Evolutionary conservation across 2,329 filamentous ascomycete species (phyloP), one percentile per base, ranked within the genome.

Genomic region (Periconia macrospinosa): DNA sequence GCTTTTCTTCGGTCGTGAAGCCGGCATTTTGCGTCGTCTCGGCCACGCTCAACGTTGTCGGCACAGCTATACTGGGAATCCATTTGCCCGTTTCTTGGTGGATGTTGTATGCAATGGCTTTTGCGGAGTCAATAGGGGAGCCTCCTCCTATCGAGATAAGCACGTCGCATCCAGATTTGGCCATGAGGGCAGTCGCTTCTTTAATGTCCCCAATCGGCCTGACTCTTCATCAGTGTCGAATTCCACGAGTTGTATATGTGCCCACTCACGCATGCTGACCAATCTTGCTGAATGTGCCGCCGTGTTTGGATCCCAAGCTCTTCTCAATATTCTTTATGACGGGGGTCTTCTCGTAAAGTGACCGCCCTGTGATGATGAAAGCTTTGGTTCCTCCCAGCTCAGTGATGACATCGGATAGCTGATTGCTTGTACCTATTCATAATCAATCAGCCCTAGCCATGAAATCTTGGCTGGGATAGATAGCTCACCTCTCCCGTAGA

Each of bases 311-410:
- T 14, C 75, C 77, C 3, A 84, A 70, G 3, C 78, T 69, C 40
- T 75, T 69, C 67, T 84, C 81, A 10, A 84, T 76, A 30, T 79
- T 70, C 56, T 79, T 78, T 62, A 85, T 79, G 11, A 85, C 74
- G 1, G 76, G 71, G 0, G 82, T 84, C 63, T 82, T 84, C 52
- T 73, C 80, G 27, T 79, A 79, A 1, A 85, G 74, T 1, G 82
- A 83, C 30, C 68, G 72, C 17, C 81, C 81, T 2, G 82, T 84
- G 41, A 84, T 77, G 57, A 84, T 81, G 65, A 83, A 84, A 0
- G 81, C 82, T 66, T 81, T 82, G 6, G 80, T 68, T 27, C 67
- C 65, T 15, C 70, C 69, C 9, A 73, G 61, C 53, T 73, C 69
- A 30, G 53, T 41, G 15, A 73, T 62, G 5, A 72, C 66, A 50